phyloP scores from a whole-genome alignment of 2,329 filamentous ascomycete genomes.

The Diaporthe nobilis region DNA sequence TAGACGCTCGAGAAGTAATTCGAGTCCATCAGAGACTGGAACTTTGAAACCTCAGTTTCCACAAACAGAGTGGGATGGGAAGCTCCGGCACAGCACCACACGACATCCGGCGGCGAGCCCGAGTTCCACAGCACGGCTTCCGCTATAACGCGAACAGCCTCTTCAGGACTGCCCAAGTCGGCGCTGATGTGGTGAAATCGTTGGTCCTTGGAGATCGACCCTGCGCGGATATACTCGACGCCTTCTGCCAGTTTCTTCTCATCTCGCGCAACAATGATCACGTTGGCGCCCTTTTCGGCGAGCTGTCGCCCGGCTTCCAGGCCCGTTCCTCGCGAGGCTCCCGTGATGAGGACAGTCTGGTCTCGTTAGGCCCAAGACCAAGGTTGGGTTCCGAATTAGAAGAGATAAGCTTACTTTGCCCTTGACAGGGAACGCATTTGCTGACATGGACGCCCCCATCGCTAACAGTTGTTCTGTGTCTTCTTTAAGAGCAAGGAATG shows the following conservation, averaged over 20 bases:
- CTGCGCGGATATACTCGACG: conserved; percentile 54
- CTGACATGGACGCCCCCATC: background rate
- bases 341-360: conserved; percentile 90
- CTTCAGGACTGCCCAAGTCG: conserved; percentile 70
- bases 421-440: conserved; percentile 31
- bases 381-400: background rate
- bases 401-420: conserved; percentile 14
- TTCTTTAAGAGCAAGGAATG: background rate
- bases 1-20: conserved; percentile 58
- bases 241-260: conserved; percentile 80
- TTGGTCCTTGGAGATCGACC: conserved; percentile 60
- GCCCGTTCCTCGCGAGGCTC: conserved; percentile 94
- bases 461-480: background rate
- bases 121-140: conserved; percentile 75
- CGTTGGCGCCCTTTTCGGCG: conserved; percentile 84
- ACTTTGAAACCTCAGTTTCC: conserved; percentile 52
- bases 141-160: conserved; percentile 69
- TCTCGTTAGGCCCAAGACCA: conserved; percentile 26
- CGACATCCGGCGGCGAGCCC: conserved; percentile 71
- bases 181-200: conserved; percentile 76
- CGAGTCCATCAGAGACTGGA: conserved; percentile 54
- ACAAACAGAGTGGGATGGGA: conserved; percentile 64
- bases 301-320: conserved; percentile 82
- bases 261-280: conserved; percentile 88
- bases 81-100: conserved; percentile 77